Conservation (phyloP, 2,329 filamentous ascomycete species). For the Ascochyta clinopodiicola region DNA sequence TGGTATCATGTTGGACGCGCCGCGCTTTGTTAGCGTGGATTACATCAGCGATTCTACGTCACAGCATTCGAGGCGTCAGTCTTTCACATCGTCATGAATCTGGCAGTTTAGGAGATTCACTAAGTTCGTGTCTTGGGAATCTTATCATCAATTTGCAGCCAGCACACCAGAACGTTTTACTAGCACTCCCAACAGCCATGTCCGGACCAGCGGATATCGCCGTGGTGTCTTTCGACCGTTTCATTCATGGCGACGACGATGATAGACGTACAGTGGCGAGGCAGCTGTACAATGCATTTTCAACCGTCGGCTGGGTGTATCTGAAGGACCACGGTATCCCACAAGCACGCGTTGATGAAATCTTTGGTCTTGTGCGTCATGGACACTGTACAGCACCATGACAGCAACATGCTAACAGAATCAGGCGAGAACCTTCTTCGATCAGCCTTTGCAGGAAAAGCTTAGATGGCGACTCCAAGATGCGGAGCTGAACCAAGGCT, state of each 20-base stretch:
- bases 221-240: slow-evolving; percentile 34
- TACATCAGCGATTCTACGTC: background rate
- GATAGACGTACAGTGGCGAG: slow-evolving; percentile 31
- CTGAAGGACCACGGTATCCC: slow-evolving; percentile 51
- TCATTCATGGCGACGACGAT: slow-evolving; percentile 29
- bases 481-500: slow-evolving; percentile 49
- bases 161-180: background rate
- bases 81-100: background rate
- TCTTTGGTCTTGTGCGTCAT: slow-evolving; percentile 36
- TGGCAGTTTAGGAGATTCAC: background rate
- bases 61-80: background rate
- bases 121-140: background rate
- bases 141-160: background rate
- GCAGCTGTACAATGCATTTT: slow-evolving; percentile 49
- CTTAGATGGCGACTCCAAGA: slow-evolving; percentile 47
- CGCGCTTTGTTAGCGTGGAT: background rate
- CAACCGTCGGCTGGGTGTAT: slow-evolving; percentile 52
- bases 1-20: background rate
- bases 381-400: background rate
- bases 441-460: slow-evolving; percentile 41
- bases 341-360: slow-evolving; percentile 39
- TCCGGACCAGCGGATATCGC: slow-evolving; percentile 28
- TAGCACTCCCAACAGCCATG: background rate
- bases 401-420: background rate
- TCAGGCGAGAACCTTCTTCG: slow-evolving; percentile 46